Conservation (phyloP, 306 rosid genomes). For the Ormosia semicastrata region DNA sequence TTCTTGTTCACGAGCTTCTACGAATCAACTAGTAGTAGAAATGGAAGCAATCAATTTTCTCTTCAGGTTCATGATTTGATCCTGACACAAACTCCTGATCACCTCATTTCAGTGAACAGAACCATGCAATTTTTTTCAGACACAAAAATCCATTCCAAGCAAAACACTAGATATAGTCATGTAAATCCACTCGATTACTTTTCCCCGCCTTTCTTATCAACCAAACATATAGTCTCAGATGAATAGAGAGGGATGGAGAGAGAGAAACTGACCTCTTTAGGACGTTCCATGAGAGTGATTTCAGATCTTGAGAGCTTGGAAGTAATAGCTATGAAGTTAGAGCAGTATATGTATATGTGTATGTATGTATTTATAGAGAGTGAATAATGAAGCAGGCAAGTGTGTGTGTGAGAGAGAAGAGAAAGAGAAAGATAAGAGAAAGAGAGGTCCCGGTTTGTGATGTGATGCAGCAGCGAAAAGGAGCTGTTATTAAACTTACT, state of each 20-base stretch:
- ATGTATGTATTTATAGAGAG: neutral
- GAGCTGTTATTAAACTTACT: neutral
- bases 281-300: slow-evolving; percentile 62
- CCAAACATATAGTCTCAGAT: slow-evolving; percentile 5
- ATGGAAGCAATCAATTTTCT: neutral
- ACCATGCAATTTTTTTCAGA: neutral
- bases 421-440: neutral
- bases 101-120: neutral
- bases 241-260: neutral
- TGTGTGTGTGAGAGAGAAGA: neutral
- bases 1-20: neutral
- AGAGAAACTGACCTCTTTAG: slow-evolving; percentile 63
- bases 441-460: neutral
- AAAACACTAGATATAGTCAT: neutral
- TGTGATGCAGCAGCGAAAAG: neutral
- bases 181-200: neutral
- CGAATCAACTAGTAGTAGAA: neutral
- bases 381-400: neutral
- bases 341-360: neutral
- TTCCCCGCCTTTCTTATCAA: neutral
- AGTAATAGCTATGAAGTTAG: neutral
- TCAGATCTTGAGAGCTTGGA: slow-evolving; percentile 6
- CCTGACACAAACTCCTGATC: neutral
- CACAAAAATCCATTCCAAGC: neutral
- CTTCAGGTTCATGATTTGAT: neutral